phyloP scores from a whole-genome alignment of 768 basidiomycete species.

The Thelephora aurantiotincta region DNA sequence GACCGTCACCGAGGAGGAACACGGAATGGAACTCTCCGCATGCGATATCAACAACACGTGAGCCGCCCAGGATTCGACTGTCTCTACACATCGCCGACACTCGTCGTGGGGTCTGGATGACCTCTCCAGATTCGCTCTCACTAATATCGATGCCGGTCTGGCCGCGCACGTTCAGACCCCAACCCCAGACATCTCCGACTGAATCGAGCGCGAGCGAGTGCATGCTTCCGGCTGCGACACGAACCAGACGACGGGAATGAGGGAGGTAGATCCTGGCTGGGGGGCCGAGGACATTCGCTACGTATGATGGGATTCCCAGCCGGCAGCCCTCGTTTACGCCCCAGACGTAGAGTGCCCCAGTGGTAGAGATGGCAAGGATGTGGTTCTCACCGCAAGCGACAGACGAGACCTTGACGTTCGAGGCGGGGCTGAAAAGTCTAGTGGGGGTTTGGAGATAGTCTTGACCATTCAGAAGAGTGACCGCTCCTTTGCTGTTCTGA shows the following conservation, averaged over 20 bases:
- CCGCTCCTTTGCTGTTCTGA: conserved; percentile 14
- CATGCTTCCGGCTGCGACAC: conserved; percentile 26
- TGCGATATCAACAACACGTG: conserved; percentile 48
- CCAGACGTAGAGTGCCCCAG: conserved; percentile 29
- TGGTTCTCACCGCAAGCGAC: conserved; percentile 31
- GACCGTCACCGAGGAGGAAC: conserved; percentile 74
- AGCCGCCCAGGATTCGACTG: conserved; percentile 15
- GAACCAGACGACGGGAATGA: conserved; percentile 20
- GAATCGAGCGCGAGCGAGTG: conserved; percentile 32
- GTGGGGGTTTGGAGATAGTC: conserved; percentile 13
- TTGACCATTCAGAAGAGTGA: conserved; percentile 16
- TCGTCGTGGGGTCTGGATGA: neutral
- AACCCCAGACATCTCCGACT: conserved; percentile 29
- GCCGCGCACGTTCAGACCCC: conserved; percentile 31
- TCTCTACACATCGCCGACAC: neutral
- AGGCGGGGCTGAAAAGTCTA: conserved; percentile 4
- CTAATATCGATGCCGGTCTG: conserved; percentile 22
- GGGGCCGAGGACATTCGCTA: conserved; percentile 20
- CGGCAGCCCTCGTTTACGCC: conserved; percentile 30
- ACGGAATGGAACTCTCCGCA: conserved; percentile 89
- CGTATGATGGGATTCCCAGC: conserved; percentile 30
- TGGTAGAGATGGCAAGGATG: conserved; percentile 28
- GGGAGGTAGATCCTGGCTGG: conserved; percentile 26
- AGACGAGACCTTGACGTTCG: conserved; percentile 14
- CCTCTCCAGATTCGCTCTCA: neutral